Evolutionary conservation across 805 yeast genomes (phyloP).

Genomic region (Spathaspora sp.): DNA sequence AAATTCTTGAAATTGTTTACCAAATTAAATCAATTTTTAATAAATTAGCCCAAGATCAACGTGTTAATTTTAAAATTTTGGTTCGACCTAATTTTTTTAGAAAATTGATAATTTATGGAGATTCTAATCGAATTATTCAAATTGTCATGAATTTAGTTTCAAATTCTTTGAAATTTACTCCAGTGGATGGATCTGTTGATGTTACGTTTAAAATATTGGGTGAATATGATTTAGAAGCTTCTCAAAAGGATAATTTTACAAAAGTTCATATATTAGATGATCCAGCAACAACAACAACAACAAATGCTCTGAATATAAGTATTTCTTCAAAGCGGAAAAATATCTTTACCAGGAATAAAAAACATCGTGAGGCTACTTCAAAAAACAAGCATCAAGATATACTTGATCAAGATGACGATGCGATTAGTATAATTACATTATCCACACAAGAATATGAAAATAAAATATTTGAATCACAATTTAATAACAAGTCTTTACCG

Average conservation of each 20-base stretch:
- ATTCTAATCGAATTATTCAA: slow-evolving; percentile 85
- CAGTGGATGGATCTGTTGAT: slow-evolving; percentile 76
- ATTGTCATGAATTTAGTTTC: slow-evolving; percentile 90
- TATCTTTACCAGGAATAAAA: not conserved
- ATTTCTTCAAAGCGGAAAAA: not conserved
- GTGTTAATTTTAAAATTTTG: slow-evolving; percentile 62
- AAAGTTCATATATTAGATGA: slow-evolving; percentile 42
- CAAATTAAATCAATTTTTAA: slow-evolving; percentile 85
- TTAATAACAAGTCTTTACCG: slow-evolving; percentile 26
- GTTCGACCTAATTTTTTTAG: slow-evolving; percentile 59
- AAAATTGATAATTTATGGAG: slow-evolving; percentile 74
- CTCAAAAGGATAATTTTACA: slow-evolving; percentile 37
- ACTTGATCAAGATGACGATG: slow-evolving; percentile 17
- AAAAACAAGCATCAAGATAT: not conserved
- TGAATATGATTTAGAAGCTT: slow-evolving; percentile 57
- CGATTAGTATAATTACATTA: slow-evolving; percentile 27
- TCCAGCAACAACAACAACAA: too few relatives aligned
- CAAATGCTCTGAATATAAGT: not conserved
- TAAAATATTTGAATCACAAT: slow-evolving; percentile 34
- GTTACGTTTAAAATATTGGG: slow-evolving; percentile 64
- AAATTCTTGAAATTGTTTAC: slow-evolving; percentile 72
- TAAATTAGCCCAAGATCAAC: slow-evolving; percentile 72
- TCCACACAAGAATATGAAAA: slow-evolving; percentile 38
- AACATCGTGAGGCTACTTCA: not conserved
- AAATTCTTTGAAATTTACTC: slow-evolving; percentile 89